These are phyloP conservation scores for Aspergillus flavus DNA, from an alignment of 2,329 filamentous ascomycete species.

Conservation along the genomic window DNA sequence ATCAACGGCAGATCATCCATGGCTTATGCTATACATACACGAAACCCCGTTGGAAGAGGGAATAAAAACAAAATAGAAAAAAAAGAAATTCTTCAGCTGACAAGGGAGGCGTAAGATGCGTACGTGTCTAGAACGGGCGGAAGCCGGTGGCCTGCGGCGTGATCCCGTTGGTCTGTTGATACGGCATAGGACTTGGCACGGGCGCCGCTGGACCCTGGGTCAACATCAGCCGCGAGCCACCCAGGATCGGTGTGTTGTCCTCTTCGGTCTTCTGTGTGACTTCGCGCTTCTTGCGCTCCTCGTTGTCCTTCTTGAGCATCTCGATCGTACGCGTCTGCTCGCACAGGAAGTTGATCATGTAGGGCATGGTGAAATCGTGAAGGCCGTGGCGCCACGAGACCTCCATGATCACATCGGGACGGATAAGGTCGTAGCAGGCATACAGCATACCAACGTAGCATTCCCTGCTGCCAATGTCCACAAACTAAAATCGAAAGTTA, in stretches of 20 bases:
- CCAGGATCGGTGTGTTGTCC: constrained; percentile 90
- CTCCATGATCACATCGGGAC: constrained; percentile 89
- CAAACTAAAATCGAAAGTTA: constrained; percentile 67
- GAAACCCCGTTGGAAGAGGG: constrained; percentile 15
- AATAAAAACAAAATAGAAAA: constrained; percentile 9
- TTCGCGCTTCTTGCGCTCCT: constrained; percentile 77
- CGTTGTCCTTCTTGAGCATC: constrained; percentile 89
- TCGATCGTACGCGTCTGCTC: constrained; percentile 89
- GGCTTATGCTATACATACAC: constrained; percentile 40
- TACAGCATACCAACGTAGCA: constrained; percentile 99
- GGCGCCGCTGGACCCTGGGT: constrained; percentile 78
- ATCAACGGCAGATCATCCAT: constrained; percentile 27
- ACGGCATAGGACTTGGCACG: constrained; percentile 65
- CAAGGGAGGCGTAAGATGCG: constrained; percentile 18
- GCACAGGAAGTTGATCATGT: constrained; percentile 97
- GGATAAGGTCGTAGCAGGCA: constrained; percentile 95
- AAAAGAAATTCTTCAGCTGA: constrained; percentile 6
- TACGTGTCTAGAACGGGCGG: constrained; percentile 52
- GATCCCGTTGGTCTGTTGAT: constrained; percentile 82
- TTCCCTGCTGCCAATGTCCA: constrained; percentile 97
- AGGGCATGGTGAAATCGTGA: constrained; percentile 97
- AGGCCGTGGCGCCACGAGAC: constrained; percentile 96
- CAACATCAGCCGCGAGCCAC: constrained; percentile 87
- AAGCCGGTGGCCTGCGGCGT: constrained; percentile 85
- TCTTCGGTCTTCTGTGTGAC: constrained; percentile 83